Conservation (phyloP, 2,329 filamentous ascomycete species). For the Epichloe bromicola region DNA sequence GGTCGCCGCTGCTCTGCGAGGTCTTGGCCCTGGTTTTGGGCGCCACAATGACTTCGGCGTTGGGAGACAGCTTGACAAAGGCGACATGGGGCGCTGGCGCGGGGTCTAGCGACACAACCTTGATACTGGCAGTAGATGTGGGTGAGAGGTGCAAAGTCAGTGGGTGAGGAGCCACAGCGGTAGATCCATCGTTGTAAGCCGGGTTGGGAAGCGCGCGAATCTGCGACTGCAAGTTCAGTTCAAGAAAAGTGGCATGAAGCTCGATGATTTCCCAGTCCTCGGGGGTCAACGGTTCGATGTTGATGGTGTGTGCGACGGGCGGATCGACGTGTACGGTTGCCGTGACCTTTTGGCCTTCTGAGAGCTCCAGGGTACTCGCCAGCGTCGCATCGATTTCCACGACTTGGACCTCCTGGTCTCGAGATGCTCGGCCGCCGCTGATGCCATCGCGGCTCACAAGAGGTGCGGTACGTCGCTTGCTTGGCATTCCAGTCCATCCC, state of each 20-base stretch:
- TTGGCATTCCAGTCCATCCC: conserved; percentile 97
- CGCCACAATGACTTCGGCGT: conserved; percentile 94
- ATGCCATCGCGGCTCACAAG: conserved; percentile 65
- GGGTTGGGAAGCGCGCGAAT: conserved; percentile 90
- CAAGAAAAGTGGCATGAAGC: conserved; percentile 87
- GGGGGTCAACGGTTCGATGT: conserved; percentile 86
- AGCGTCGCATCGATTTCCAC: conserved; percentile 85
- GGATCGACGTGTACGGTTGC: conserved; percentile 73
- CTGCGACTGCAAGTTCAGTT: conserved; percentile 85
- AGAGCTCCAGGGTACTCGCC: conserved; percentile 61
- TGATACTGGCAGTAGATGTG: conserved; percentile 88
- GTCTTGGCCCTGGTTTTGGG: conserved; percentile 73
- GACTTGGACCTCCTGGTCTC: conserved; percentile 63
- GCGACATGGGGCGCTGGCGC: conserved; percentile 51
- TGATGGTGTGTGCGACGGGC: conserved; percentile 81
- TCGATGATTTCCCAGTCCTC: conserved; percentile 99
- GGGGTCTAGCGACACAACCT: conserved; percentile 71
- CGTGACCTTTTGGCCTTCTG: conserved; percentile 68
- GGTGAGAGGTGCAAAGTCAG: conserved; percentile 88
- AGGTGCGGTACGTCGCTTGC: conserved; percentile 66
- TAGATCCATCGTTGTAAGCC: conserved; percentile 39
- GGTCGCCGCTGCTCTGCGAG: conserved; percentile 55
- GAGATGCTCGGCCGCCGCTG: conserved; percentile 41
- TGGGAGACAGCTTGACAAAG: conserved; percentile 85
- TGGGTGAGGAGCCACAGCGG: conserved; percentile 52